Evolutionary conservation across 2,329 filamentous ascomycete species (phyloP).

Genomic region (Cladosporium sphaerospermum): DNA sequence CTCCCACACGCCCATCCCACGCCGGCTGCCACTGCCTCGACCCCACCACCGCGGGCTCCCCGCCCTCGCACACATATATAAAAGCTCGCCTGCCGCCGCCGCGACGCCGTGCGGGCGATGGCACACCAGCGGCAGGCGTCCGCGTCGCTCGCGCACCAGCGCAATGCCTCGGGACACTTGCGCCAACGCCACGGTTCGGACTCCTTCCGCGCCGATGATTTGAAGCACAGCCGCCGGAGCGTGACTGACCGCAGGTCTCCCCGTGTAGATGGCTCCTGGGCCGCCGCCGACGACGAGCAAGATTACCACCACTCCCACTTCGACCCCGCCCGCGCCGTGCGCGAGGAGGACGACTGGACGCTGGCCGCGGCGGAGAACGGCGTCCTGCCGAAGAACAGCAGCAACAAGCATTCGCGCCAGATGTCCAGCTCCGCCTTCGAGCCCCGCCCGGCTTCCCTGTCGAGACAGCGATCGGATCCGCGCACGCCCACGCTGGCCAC

Average conservation of each 20-base stretch:
- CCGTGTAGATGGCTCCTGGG: constrained; percentile 10
- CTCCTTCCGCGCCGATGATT: constrained; percentile 8
- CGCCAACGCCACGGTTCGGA: constrained; percentile 24
- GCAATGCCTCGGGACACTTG: constrained; percentile 19
- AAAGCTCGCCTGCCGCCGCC: not conserved
- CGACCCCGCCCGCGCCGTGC: not conserved
- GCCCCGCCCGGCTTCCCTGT: not conserved
- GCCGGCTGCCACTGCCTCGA: not conserved
- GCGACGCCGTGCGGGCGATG: constrained; percentile 10
- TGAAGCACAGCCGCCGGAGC: constrained; percentile 2
- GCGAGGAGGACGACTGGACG: constrained; percentile 13
- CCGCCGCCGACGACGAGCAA: constrained; percentile 11
- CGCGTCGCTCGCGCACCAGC: constrained; percentile 8
- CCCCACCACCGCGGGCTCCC: not conserved
- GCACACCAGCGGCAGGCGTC: constrained; percentile 16
- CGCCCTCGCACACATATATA: not conserved
- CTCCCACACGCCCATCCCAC: not conserved
- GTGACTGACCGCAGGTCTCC: constrained; percentile 4
- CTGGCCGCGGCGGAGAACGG: constrained; percentile 14
- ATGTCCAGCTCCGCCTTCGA: not conserved
- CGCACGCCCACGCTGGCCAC: constrained; percentile 2
- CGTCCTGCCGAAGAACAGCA: not conserved
- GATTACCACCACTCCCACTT: constrained; percentile 3
- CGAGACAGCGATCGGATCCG: constrained; percentile 4
- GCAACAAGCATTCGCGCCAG: not conserved